Conservation (phyloP, 2,329 filamentous ascomycete genomes). For the Penicillium capsulatum region DNA sequence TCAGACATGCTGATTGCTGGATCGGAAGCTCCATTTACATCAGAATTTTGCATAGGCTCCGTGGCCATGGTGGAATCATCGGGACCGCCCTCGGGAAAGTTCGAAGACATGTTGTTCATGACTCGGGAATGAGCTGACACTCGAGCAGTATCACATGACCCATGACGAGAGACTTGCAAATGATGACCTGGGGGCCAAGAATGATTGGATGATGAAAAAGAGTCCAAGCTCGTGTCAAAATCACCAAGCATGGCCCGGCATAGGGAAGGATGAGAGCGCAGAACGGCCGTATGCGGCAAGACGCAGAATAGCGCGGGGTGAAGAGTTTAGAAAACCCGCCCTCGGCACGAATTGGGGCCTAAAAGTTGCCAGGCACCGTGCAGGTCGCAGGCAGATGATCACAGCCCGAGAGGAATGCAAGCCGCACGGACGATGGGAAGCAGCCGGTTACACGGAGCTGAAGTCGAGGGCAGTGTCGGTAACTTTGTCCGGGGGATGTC, state of each 20-base stretch:
- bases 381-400: background rate
- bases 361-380: conserved; percentile 8
- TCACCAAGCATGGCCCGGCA: conserved; percentile 20
- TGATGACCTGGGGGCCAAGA: conserved; percentile 2
- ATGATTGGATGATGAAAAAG: conserved; percentile 5
- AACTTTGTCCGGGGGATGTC: conserved; percentile 5
- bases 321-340: background rate
- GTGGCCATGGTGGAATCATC: conserved; percentile 4
- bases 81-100: conserved; percentile 1
- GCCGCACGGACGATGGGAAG: conserved; percentile 7
- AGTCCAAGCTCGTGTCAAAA: conserved; percentile 4
- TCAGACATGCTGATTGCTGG: too few species aligned
- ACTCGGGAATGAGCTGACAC: conserved; percentile 10
- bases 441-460: conserved; percentile 13
- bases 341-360: background rate
- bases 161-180: conserved; percentile 14
- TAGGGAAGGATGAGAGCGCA: conserved; percentile 1
- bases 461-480: conserved; percentile 3
- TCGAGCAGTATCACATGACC: conserved; percentile 17
- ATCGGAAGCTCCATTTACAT: too few species aligned
- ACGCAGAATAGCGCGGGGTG: conserved; percentile 4
- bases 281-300: background rate
- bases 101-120: conserved; percentile 16
- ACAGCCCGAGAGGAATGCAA: conserved; percentile 3
- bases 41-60: too few species aligned